These are phyloP conservation scores for Coniochaeta hoffmannii DNA, from an alignment of 2,329 filamentous ascomycete genomes.

Conservation along the genomic window DNA sequence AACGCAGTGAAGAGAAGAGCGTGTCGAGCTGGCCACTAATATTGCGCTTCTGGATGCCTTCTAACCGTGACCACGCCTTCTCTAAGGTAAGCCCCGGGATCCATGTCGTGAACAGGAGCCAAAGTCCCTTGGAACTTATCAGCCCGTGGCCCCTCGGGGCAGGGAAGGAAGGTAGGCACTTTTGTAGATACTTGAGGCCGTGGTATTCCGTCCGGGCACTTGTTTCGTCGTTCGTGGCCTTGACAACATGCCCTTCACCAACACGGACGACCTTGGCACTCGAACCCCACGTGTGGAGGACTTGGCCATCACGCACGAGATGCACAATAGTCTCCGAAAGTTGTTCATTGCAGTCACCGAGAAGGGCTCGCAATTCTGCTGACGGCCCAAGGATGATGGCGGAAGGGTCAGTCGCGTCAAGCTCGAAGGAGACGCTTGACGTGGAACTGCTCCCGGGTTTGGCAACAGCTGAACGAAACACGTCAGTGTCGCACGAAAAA, in stretches of 20 bases:
- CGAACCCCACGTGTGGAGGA: too few relatives aligned
- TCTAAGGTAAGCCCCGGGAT: conserved; percentile 8
- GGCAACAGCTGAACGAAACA: too few relatives aligned
- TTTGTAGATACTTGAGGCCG: conserved; percentile 6
- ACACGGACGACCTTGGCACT: neutral
- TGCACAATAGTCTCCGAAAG: too few relatives aligned
- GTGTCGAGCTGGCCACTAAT: conserved; percentile 8
- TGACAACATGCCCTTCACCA: neutral
- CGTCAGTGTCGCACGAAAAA: too few relatives aligned
- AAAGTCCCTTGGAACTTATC: neutral
- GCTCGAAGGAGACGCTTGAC: too few relatives aligned
- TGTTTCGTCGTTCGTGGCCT: neutral
- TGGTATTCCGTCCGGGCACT: neutral
- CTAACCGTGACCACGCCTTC: conserved; percentile 8
- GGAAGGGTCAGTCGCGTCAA: too few relatives aligned
- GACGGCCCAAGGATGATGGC: too few relatives aligned
- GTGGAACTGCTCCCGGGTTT: too few relatives aligned
- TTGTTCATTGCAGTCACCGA: too few relatives aligned
- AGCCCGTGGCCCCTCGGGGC: conserved; percentile 7
- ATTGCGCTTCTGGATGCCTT: conserved; percentile 8
- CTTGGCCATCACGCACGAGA: too few relatives aligned
- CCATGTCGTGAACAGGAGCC: conserved; percentile 10
- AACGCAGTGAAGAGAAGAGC: conserved; percentile 8
- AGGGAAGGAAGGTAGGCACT: conserved; percentile 7
- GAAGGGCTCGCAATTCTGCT: too few relatives aligned